Evolutionary conservation across 257 asterid species (phyloP).

Genomic region (Thymus mandschuricus): DNA sequence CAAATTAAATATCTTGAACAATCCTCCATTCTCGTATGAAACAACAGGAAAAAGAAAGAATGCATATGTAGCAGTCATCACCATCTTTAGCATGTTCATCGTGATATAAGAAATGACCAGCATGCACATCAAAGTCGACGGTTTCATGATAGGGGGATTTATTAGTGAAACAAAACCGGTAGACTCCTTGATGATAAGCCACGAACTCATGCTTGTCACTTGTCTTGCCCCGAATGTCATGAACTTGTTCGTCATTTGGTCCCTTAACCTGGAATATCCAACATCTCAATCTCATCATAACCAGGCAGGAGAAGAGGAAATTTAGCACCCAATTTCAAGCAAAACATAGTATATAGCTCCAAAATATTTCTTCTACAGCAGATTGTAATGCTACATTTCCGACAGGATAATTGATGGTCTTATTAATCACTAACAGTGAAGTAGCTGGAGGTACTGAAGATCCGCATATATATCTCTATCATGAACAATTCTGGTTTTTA

Average conservation of each 20-base stretch:
- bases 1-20: not conserved
- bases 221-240: conserved; percentile 78
- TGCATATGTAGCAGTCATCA: conserved; percentile 30
- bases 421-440: conserved; percentile 4
- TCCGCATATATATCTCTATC: not conserved
- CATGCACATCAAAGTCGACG: conserved; percentile 85
- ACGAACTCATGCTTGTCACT: conserved; percentile 85
- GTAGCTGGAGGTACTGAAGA: conserved; percentile 9
- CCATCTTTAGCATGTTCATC: conserved; percentile 99
- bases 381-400: conserved; percentile 9
- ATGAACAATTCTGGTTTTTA: not conserved
- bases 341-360: conserved; percentile 3
- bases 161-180: conserved; percentile 85
- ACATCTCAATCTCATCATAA: too few relatives aligned
- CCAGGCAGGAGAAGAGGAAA: not conserved
- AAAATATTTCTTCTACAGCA: conserved; percentile 4
- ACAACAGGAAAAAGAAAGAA: not conserved
- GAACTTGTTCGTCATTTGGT: conserved; percentile 84
- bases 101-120: conserved; percentile 70
- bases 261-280: conserved; percentile 88
- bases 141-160: conserved; percentile 96
- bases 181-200: conserved; percentile 77
- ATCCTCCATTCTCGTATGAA: conserved; percentile 3
- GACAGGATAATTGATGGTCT: not conserved
- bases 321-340: conserved; percentile 19